A percentile compares a stretch with the other conserved stretches of the same genome.
phyloP scores from a whole-genome alignment of 805 yeast species.

The Zygotorulaspora florentina region DNA sequence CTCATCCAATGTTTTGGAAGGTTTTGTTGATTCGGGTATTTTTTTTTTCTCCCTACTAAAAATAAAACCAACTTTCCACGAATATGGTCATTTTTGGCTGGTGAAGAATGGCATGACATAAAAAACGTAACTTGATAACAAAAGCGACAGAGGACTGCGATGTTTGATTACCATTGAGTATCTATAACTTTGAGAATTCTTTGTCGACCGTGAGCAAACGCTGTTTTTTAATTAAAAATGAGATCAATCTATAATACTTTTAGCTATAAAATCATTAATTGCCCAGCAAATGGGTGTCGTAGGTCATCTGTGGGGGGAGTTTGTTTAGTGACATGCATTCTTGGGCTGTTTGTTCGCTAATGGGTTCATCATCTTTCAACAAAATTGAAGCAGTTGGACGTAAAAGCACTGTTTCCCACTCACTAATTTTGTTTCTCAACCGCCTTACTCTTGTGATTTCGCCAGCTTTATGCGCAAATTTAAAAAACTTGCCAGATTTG shows the following conservation, averaged over 20 bases:
- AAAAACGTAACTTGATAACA: no score
- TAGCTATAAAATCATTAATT: neutral
- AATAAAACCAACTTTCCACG: neutral
- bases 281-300: neutral
- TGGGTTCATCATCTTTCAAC: neutral
- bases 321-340: neutral
- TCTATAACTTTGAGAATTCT: neutral
- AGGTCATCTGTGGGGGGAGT: neutral
- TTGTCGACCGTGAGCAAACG: no score
- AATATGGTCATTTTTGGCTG: no score
- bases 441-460: constrained; percentile 11
- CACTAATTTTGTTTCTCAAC: neutral
- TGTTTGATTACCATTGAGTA: no score
- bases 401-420: constrained; percentile 4
- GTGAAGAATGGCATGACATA: no score
- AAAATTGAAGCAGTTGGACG: neutral
- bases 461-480: constrained; percentile 6
- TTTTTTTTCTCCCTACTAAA: neutral
- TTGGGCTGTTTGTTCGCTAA: neutral
- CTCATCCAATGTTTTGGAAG: neutral
- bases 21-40: neutral
- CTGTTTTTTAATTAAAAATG: no score
- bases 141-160: no score
- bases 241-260: neutral
- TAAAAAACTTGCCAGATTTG: constrained; percentile 6